Base-by-base conservation (phyloP, 805 yeast genomes). In the Saccharomycopsis amapae region DNA sequence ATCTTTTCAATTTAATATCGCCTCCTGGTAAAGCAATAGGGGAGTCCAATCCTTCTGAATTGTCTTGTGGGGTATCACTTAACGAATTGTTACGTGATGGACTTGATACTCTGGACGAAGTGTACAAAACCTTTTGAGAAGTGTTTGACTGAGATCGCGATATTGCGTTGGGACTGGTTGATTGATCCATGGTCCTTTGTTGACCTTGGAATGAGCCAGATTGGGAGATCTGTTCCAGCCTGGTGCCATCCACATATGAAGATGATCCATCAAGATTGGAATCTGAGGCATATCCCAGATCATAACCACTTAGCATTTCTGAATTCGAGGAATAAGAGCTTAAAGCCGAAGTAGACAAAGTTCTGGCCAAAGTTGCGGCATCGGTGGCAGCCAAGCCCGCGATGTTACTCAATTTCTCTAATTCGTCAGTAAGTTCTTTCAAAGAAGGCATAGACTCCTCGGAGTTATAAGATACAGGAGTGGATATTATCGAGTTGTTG, bases 371-470 rank as follows among this genome's bases (percentile, higher is more conserved):
- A 0, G 94, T 78, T 4, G 82, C 81, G 0, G 95, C 94, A 65
- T 86, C 94, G 33, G 80, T 75, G 3, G 87, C 79, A 44, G 78
- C 81, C 62, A 85, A 64, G 0, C 94, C 93, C 0, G 90, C 95
- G 62, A 79, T 68, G 53, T 79, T 81, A 0, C 90, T 78, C 38
- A 88, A 66, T 38, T 73, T 76, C 53, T 85, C 83, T 45, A 89
- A 67, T 61, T 89, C 96, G 50, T 67, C 76, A 2, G 95, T 81
- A 31, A 85, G 71, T 44, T 81, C 85, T 49, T 76, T 75, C 54
- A 85, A 66, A 0, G 90, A 81, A 2, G 88, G 85, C 55, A 76
- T 73, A 40, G 64, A 61, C 5, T 56, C 24, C 2, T 42, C 19
- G 3, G 3, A 40, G 22, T 45, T 35, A 20, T 4, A 40, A 6